Percentiles rank a stretch among this genome's conserved stretches.
phyloP scores from a whole-genome alignment of 139 green algal genomes.

The Asterochloris erici region DNA sequence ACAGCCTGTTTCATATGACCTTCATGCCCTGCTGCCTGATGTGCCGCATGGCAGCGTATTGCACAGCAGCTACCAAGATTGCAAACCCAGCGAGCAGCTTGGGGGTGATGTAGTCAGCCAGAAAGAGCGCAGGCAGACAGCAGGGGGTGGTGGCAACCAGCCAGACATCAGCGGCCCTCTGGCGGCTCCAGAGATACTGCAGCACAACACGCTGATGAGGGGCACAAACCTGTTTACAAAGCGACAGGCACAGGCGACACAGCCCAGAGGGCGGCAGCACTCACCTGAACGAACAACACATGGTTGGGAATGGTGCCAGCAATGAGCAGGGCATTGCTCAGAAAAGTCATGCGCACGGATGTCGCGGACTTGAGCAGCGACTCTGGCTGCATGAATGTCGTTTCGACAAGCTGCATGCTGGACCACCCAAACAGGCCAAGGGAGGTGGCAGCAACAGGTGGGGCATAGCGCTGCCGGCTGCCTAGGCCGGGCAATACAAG shows the following conservation, averaged over 20 bases:
- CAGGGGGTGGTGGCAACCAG: slow-evolving; percentile 1
- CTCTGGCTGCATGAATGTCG: no score
- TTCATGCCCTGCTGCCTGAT: slow-evolving; percentile 15
- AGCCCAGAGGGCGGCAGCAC: no score
- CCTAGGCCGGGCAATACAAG: background rate
- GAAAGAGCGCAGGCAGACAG: background rate
- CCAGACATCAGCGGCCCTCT: background rate
- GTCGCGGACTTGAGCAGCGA: no score
- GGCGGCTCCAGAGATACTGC: slow-evolving; percentile 17
- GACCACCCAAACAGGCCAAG: background rate
- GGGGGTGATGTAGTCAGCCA: slow-evolving; percentile 1
- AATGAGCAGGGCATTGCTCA: no score
- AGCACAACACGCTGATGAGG: background rate
- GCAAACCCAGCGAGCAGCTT: slow-evolving; percentile 4
- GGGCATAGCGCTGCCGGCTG: background rate
- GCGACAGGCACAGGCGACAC: no score
- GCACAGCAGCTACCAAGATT: background rate
- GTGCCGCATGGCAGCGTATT: slow-evolving; percentile 45
- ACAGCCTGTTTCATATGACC: background rate
- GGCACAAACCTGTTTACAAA: no score
- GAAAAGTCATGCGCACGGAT: no score
- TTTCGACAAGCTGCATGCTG: background rate
- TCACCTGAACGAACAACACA: no score
- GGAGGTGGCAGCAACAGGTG: background rate
- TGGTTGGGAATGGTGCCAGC: no score